Evolutionary conservation across 1,284 basidiomycete genomes (phyloP).

Genomic region (Taiwanofungus camphoratus): DNA sequence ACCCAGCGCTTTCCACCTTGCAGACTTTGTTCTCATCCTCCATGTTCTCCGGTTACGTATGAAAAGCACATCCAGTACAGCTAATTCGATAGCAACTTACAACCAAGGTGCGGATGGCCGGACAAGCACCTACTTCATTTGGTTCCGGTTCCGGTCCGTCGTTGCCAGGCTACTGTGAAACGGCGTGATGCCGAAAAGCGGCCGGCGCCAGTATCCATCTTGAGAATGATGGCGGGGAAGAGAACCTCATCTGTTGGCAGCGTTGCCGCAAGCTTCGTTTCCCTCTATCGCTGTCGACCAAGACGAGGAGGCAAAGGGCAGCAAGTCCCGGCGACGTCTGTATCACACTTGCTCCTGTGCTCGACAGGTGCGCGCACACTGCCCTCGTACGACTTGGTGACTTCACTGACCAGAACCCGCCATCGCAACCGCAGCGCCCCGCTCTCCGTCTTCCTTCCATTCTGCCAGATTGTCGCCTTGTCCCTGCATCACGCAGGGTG

Average conservation of each 20-base stretch:
- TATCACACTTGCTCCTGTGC: not conserved
- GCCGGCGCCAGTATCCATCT: not conserved
- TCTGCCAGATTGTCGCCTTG: conserved; percentile 12
- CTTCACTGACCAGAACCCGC: not conserved
- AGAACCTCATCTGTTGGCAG: too few species aligned
- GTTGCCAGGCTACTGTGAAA: too few species aligned
- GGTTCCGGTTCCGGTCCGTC: too few species aligned
- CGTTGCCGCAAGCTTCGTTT: not conserved
- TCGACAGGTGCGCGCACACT: conserved; percentile 8
- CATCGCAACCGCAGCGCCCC: not conserved
- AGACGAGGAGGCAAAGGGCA: conserved; percentile 4
- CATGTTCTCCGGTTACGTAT: too few species aligned
- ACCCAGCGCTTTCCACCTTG: too few species aligned
- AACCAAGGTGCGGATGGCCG: too few species aligned
- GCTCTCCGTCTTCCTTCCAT: conserved; percentile 8
- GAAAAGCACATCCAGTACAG: too few species aligned
- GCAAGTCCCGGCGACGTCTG: not conserved
- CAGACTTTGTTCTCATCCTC: too few species aligned
- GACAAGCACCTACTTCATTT: too few species aligned
- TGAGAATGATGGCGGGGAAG: not conserved
- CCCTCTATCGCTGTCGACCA: conserved; percentile 3
- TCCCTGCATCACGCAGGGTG: conserved; percentile 19
- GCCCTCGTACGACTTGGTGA: not conserved
- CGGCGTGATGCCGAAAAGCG: too few species aligned
- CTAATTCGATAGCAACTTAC: too few species aligned